Base-by-base conservation (phyloP, 192 early-diverging fungal species). In the Neocallimastix lanati region DNA sequence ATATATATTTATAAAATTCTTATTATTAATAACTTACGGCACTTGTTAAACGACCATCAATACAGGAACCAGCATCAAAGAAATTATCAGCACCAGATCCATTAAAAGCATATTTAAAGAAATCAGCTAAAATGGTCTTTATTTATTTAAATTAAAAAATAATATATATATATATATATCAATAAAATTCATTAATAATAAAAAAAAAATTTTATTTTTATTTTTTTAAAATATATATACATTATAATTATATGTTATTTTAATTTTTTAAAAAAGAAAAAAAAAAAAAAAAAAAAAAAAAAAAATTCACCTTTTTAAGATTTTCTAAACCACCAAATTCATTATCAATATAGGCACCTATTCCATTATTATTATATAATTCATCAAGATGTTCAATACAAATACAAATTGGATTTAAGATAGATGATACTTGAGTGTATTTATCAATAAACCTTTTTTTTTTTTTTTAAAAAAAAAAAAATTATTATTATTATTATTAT, bases 351-450 rank as follows among this genome's bases (percentile, higher is more conserved):
- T 96, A 96, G 29, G 84, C 67, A 15, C 81, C 79, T 21, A 96
- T 83, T 4, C 90, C 92, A 11, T 83, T 83, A 77, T 94, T 88
- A 29, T 85, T 82, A 28, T 86, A 83, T 18, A 92, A 84, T 0
- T 87, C 80, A 28, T 93, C 92, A 33, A 99, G 84, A 77, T 91
- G 88, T 76, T 91, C 91, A 30, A 98, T 85, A 28, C 89, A 91
- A 3, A 87, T 88, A 58, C 91, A 88, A 58, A 99, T 91, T 0
- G 97, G 97, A 80, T 92, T 92, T 21, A 99, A 88, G 79, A 99
- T 99, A 77, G 94, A 90, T 78, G 95, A 90, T n/a, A 99, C 93
- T 89, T 99, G 96, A 80, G 96, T 97, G 85, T 98, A 98, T 88
- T 93, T 91, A 82, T 82, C 83, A 82, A 30, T 50, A 21, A 50